Evolutionary conservation across 768 basidiomycete genomes (phyloP).

Genomic region (Suillus americanus): DNA sequence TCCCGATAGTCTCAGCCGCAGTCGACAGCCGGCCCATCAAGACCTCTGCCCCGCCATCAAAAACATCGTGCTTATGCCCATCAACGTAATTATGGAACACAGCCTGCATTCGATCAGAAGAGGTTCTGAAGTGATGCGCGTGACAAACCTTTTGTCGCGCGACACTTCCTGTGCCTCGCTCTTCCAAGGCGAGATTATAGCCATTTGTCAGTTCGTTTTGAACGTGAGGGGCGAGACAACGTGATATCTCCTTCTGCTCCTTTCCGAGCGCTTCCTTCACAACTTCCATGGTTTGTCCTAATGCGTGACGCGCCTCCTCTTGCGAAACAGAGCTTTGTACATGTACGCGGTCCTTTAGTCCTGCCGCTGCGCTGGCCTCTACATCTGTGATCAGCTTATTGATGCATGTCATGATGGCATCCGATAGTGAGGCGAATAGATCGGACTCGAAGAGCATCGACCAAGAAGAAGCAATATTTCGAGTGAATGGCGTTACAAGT

Average conservation of each 20-base stretch:
- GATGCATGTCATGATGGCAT: constrained; percentile 36
- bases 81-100: constrained; percentile 48
- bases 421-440: constrained; percentile 50
- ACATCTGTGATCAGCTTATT: constrained; percentile 49
- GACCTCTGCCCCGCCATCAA: constrained; percentile 50
- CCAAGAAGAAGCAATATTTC: constrained; percentile 59
- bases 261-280: constrained; percentile 50
- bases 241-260: constrained; percentile 61
- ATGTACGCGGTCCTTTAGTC: constrained; percentile 51
- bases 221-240: constrained; percentile 56
- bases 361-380: constrained; percentile 48
- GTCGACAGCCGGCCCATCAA: constrained; percentile 46
- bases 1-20: constrained; percentile 51
- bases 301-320: constrained; percentile 49
- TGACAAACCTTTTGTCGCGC: constrained; percentile 54
- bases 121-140: not conserved
- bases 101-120: constrained; percentile 30
- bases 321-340: constrained; percentile 51
- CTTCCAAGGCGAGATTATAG: constrained; percentile 54
- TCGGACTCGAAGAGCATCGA: constrained; percentile 59
- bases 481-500: constrained; percentile 55
- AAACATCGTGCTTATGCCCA: constrained; percentile 47
- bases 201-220: constrained; percentile 49
- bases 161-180: constrained; percentile 55
- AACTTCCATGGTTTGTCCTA: constrained; percentile 46